Percentiles rank a stretch among this genome's conserved stretches.
phyloP scores from a whole-genome alignment of 2,329 filamentous ascomycete species.

The Bipolaris zeicola region DNA sequence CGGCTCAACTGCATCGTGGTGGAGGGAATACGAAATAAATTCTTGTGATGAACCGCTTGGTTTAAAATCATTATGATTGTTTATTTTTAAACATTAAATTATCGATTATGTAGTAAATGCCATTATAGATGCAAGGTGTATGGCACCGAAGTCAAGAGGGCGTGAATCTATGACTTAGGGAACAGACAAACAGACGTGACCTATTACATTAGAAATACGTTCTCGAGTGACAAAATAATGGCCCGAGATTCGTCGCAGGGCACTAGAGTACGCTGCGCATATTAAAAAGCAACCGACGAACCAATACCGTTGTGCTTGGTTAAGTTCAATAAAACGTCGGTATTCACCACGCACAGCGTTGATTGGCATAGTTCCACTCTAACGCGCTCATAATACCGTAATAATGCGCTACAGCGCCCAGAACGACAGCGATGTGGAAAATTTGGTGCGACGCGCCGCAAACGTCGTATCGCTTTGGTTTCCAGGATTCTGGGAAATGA shows the following conservation, averaged over 20 bases:
- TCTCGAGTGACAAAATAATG: not conserved
- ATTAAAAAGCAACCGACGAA: not conserved
- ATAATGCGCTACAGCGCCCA: conserved; percentile 63
- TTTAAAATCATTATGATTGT: too few species aligned
- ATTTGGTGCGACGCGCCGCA: conserved; percentile 88
- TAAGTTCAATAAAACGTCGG: not conserved
- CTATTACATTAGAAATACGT: not conserved
- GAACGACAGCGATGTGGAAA: conserved; percentile 85
- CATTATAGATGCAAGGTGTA: too few species aligned
- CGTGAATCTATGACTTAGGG: too few species aligned
- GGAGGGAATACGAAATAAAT: not conserved
- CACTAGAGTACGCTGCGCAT: not conserved
- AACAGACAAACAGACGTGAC: not conserved
- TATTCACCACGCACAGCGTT: conserved; percentile 8
- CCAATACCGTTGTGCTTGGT: not conserved
- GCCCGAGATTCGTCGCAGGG: not conserved
- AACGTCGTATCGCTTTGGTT: conserved; percentile 81
- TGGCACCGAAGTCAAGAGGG: too few species aligned
- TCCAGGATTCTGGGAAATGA: conserved; percentile 72
- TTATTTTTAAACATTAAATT: too few species aligned
- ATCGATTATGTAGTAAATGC: too few species aligned
- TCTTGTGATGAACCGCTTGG: too few species aligned
- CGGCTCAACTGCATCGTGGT: not conserved
- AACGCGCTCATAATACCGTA: conserved; percentile 8
- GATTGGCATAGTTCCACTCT: conserved; percentile 10